Evolutionary conservation across 1,139 yeast genomes (phyloP).

Genomic region (Meyerozyma athensensis): DNA sequence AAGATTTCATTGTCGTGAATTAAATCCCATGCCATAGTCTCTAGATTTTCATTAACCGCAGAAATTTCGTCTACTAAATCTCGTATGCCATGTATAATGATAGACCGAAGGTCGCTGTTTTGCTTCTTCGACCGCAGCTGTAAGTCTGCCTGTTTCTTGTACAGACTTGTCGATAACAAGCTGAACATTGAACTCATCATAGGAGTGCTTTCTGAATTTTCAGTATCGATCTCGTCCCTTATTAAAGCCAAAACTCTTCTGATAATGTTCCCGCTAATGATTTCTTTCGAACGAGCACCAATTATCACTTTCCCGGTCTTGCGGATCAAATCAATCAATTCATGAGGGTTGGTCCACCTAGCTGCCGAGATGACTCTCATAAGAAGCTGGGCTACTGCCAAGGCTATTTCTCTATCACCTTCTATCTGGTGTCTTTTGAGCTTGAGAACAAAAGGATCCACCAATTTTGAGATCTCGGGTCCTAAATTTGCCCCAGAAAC

Average conservation of each 20-base stretch:
- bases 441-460: slow-evolving; percentile 11
- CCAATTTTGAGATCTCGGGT: not conserved
- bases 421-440: slow-evolving; percentile 70
- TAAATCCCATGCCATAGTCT: slow-evolving; percentile 84
- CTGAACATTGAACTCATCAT: slow-evolving; percentile 87
- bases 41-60: slow-evolving; percentile 86
- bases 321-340: slow-evolving; percentile 67
- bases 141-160: slow-evolving; percentile 18
- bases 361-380: slow-evolving; percentile 88
- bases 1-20: slow-evolving; percentile 92
- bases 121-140: slow-evolving; percentile 36
- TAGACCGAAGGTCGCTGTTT: slow-evolving; percentile 71
- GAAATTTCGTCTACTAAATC: slow-evolving; percentile 90
- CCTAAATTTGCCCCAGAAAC: not conserved
- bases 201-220: slow-evolving; percentile 38
- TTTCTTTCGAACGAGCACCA: slow-evolving; percentile 71
- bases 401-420: slow-evolving; percentile 75
- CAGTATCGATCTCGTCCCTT: slow-evolving; percentile 78
- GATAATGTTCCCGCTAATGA: slow-evolving; percentile 85
- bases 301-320: slow-evolving; percentile 55
- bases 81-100: slow-evolving; percentile 89
- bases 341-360: slow-evolving; percentile 76
- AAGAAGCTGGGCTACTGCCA: slow-evolving; percentile 80
- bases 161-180: slow-evolving; percentile 55
- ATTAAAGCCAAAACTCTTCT: slow-evolving; percentile 84